A percentile compares a stretch with the other conserved stretches of the same genome.
Conservation (phyloP, 2,329 filamentous ascomycete genomes). For the Chalaropsis ovoidea region DNA sequence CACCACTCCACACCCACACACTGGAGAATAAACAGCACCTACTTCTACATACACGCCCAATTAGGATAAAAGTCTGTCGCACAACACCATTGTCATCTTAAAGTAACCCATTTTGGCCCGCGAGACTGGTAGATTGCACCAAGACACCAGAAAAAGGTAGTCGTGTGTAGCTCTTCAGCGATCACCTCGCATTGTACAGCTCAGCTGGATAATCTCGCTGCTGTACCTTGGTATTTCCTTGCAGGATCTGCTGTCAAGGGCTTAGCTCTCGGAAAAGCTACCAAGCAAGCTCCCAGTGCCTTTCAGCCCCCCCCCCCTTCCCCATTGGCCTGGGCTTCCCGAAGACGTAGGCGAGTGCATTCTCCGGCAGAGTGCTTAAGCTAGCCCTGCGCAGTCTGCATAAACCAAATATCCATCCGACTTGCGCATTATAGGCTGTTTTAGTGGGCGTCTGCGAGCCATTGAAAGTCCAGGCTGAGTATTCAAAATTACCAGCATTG, state of each 20-base stretch:
- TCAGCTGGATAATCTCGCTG: background rate
- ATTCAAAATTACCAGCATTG: background rate
- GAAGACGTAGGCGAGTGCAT: background rate
- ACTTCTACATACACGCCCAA: background rate
- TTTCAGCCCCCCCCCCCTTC: background rate
- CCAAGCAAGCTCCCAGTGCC: background rate
- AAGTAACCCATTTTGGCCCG: background rate
- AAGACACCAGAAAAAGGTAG: background rate
- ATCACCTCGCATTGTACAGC: background rate
- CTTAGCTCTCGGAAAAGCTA: background rate
- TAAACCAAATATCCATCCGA: background rate
- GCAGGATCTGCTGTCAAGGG: background rate
- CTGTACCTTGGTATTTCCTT: background rate
- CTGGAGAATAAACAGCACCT: background rate
- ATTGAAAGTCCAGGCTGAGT: background rate
- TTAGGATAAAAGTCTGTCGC: background rate
- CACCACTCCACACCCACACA: no score
- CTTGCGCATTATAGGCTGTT: background rate
- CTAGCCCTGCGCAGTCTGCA: background rate
- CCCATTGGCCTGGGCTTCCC: background rate
- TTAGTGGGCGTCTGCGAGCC: background rate
- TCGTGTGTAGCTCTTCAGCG: background rate
- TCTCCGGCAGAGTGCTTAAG: background rate
- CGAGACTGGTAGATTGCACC: background rate
- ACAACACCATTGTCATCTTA: background rate